Evolutionary conservation across 1,284 basidiomycete species (phyloP), one percentile per base, ranked within the genome.

Genomic region (Leucoagaricus sp.): DNA sequence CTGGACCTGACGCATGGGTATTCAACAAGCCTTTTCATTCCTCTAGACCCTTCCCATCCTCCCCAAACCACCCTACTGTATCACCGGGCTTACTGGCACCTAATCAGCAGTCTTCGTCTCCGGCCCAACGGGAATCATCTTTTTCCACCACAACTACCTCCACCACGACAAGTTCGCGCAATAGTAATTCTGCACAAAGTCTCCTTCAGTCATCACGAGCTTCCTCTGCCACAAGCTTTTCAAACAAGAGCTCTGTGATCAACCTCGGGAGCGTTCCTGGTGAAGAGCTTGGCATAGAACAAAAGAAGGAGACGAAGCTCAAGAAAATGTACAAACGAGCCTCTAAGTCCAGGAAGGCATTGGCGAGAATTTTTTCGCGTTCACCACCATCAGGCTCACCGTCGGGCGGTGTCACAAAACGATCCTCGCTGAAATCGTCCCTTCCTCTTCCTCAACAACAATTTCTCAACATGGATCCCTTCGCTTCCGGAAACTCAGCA

Each of bases 251-350:
- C 13, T 25, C 31, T 1, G 4, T 13, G 13, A 40, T 29, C 15
- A 9, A 4, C 1, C 13, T 21, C 15, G 49, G 13, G 1, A n/a
- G 28, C 10, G 28, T 13, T 25, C 17, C 4, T 6, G 26, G 26
- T 28, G 41, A 36, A 21, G 13, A 15, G 10, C 10, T 33, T 15
- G 8, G 12, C 1, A 5, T 33, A 2, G 42, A 53, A 0, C 13
- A 53, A 19, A 49, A 42, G 25, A 48, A 50, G 19, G 38, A 49
- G 17, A 25, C 48, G 23, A 56, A 56, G 17, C 28, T 56, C 25
- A 50, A 36, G 15, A 8, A 28, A 33, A 56, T 56, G 40, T 56
- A 50, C 48, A 44, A 45, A 26, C 19, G 48, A 12, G 54, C 54
- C 0, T 45, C 54, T 21, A 26, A 6, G 23, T 56, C 54, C 2